Conservation (phyloP, 2,329 filamentous ascomycete species). For the Aspergillus costaricaensis region DNA sequence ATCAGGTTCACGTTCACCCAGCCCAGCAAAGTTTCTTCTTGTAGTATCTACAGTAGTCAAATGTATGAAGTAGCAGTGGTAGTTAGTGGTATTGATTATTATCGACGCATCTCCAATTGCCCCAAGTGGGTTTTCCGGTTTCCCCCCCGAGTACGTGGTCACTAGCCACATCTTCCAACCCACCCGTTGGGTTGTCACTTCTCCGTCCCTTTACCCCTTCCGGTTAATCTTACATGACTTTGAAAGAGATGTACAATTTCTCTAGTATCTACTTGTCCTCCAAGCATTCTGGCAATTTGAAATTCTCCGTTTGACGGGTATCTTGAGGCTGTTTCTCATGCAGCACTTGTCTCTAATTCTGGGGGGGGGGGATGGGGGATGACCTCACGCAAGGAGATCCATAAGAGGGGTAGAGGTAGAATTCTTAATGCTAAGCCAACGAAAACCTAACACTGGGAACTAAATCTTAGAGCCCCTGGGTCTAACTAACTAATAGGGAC, state of each 20-base stretch:
- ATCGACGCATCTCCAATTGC: neutral
- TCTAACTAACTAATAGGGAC: constrained; percentile 3
- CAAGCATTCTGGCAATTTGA: neutral
- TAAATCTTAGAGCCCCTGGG: constrained; percentile 9
- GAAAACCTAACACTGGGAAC: neutral
- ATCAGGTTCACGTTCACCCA: constrained; percentile 2
- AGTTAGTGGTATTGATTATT: neutral
- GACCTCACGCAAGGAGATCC: constrained; percentile 11
- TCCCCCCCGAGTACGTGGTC: constrained; percentile 7
- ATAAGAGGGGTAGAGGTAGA: constrained; percentile 9
- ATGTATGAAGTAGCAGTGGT: too few species aligned
- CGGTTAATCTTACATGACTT: neutral
- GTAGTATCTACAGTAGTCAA: neutral
- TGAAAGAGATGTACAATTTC: too few species aligned
- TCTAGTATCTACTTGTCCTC: too few species aligned
- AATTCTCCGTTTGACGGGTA: neutral
- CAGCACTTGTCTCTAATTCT: neutral
- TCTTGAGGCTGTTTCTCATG: neutral
- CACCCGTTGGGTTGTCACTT: constrained; percentile 8
- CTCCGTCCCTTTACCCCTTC: neutral
- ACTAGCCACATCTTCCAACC: constrained; percentile 17
- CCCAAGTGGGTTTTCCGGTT: neutral
- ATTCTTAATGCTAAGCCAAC: constrained; percentile 4
- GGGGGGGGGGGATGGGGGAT: neutral
- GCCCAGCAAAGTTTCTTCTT: neutral